Evolutionary conservation across 2,329 filamentous ascomycete genomes (phyloP).

Genomic region (Rosellinia necatrix): DNA sequence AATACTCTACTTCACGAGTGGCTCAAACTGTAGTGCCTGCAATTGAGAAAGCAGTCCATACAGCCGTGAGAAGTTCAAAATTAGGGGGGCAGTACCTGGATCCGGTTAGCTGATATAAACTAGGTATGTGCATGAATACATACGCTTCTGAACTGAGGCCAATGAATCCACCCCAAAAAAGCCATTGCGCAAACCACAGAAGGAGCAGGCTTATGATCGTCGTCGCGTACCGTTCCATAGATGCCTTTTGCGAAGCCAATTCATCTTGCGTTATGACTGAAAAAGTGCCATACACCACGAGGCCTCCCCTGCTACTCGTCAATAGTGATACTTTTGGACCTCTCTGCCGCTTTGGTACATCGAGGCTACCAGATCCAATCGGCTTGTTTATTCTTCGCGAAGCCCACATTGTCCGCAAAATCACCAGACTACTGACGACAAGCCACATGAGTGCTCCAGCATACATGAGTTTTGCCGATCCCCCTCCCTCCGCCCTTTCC

Average conservation of each 20-base stretch:
- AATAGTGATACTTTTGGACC: slow-evolving; percentile 1
- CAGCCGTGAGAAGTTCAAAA: slow-evolving; percentile 9
- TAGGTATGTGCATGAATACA: slow-evolving; percentile 2
- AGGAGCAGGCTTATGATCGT: slow-evolving; percentile 5
- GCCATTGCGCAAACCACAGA: slow-evolving; percentile 19
- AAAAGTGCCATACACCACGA: slow-evolving; percentile 13
- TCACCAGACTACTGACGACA: background rate
- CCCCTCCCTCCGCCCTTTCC: background rate
- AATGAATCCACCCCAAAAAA: slow-evolving; percentile 15
- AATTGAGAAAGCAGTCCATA: slow-evolving; percentile 4
- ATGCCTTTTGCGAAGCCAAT: background rate
- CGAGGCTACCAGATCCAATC: too few relatives aligned
- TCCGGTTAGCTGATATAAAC: slow-evolving; percentile 7
- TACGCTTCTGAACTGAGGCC: slow-evolving; percentile 10
- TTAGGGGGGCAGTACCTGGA: slow-evolving; percentile 11
- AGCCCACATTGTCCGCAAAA: too few relatives aligned
- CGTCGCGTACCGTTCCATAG: background rate
- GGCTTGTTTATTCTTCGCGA: too few relatives aligned
- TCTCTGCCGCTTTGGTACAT: background rate
- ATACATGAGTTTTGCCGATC: slow-evolving; percentile 8
- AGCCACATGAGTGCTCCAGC: slow-evolving; percentile 11
- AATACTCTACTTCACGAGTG: too few relatives aligned
- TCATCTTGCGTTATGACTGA: background rate
- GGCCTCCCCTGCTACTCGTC: background rate
- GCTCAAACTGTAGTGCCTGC: slow-evolving; percentile 2